Evolutionary conservation across 805 yeast genomes (phyloP), one percentile per base, ranked within the genome.

Genomic region (Millerago galiae): DNA sequence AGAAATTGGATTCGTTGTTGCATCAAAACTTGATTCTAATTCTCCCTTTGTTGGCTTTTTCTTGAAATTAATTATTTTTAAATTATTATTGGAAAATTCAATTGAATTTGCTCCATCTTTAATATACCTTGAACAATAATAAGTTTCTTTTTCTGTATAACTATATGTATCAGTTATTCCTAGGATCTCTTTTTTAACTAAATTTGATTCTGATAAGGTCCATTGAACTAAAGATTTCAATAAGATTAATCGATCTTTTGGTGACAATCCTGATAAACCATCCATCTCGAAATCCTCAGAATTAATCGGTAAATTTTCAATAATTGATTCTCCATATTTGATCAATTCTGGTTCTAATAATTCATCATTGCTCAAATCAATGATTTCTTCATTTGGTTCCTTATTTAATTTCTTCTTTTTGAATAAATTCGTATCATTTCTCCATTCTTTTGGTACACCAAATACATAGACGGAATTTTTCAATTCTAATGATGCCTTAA

Each of bases 361-460:
- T 29, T 56, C 59, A 4, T 44, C 28, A 31, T 47, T 44, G 2
- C 39, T 33, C 27, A 51, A 48, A 42, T 57, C 61, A 13, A 57
- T 46, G 5, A 55, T 52, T 21, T 44, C 52, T 12, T 31, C 31
- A 7, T 43, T 46, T 10, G 40, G 42, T 2, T 43, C 41, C 16
- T 12, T 12, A 13, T 38, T 37, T 17, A 43, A 18, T 2, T 41
- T 28, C 1, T 42, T 36, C 27, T 40, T 41, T 3, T 35, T 34
- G 26, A 47, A 48, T 6, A 56, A 40, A 2, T 37, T 44, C 2
- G 49, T 38, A 42, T 56, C 59, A 45, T 56, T 52, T 40, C 60
- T 46, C 61, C 61, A 57, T 43, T 56, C 59, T 8, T 25, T 31
- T 4, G 61, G 61, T n/a, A 57, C 39, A 3, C 61, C 60, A 42